Conservation (phyloP, 345 rosid genomes). For the Dipteronia dyeriana region DNA sequence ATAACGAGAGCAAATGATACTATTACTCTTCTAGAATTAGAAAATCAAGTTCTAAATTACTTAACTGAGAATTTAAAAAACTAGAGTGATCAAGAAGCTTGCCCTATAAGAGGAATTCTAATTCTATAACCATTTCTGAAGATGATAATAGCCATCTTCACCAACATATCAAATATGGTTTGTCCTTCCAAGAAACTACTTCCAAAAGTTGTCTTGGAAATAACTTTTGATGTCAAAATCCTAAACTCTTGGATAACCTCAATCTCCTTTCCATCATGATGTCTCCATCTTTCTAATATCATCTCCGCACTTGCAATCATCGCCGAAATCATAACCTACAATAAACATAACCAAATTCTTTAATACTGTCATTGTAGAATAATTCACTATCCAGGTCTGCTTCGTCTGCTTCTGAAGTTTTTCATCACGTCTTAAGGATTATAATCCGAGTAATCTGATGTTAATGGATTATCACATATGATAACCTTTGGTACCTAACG, state of each 20-base stretch:
- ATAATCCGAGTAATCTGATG: no score
- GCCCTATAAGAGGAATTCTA: slow-evolving; percentile 39
- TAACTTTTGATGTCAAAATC: slow-evolving; percentile 45
- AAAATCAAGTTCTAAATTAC: background rate
- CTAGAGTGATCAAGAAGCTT: background rate
- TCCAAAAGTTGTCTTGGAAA: slow-evolving; percentile 55
- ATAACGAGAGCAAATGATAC: background rate
- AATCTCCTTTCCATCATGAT: slow-evolving; percentile 35
- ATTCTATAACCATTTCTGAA: slow-evolving; percentile 15
- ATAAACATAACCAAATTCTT: background rate
- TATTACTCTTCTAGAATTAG: background rate
- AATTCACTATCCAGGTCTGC: no score
- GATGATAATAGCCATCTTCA: slow-evolving; percentile 17
- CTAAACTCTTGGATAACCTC: slow-evolving; percentile 42
- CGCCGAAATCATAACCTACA: slow-evolving; percentile 38
- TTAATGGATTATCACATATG: no score
- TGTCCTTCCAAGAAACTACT: slow-evolving; percentile 48
- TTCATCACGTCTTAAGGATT: no score
- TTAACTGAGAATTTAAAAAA: background rate
- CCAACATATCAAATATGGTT: slow-evolving; percentile 39
- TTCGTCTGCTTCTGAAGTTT: no score
- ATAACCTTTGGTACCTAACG: no score
- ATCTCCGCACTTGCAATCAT: slow-evolving; percentile 37
- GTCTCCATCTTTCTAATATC: slow-evolving; percentile 50
- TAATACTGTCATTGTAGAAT: no score